These are phyloP conservation scores for Trifolium repens DNA, from an alignment of 306 rosid genomes.

Conservation along the genomic window DNA sequence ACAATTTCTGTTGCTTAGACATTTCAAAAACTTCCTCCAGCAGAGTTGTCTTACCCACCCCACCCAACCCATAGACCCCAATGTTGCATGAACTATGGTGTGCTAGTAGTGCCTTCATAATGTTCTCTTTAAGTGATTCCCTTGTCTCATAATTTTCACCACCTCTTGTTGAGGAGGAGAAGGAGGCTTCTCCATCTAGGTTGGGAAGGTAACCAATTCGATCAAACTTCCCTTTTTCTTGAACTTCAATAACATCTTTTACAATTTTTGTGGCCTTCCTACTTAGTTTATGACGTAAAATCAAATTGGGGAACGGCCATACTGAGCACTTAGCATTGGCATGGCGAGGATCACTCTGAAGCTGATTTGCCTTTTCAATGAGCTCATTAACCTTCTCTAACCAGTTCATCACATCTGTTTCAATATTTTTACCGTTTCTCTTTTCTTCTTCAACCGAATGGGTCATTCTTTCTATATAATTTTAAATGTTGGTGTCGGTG, in stretches of 20 bases:
- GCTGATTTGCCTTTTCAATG: not conserved
- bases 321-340: not conserved
- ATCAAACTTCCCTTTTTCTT: not conserved
- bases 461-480: not conserved
- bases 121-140: not conserved
- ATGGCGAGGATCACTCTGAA: not conserved
- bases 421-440: not conserved
- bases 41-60: not conserved
- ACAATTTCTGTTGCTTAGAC: not conserved
- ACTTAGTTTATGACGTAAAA: not conserved
- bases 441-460: not conserved
- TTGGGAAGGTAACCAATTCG: not conserved
- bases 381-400: not conserved
- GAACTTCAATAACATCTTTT: not conserved
- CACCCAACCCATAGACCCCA: slow-evolving; percentile 4
- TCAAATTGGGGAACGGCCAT: not conserved
- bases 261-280: slow-evolving; percentile 7
- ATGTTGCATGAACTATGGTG: not conserved
- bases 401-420: not conserved
- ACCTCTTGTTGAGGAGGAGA: not conserved
- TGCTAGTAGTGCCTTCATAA: not conserved
- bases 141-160: not conserved
- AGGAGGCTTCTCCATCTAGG: not conserved
- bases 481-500: too few species aligned
- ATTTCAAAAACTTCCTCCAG: not conserved